Evolutionary conservation across 2,329 filamentous ascomycete species (phyloP).

Genomic region (Epichloe coenophiala): DNA sequence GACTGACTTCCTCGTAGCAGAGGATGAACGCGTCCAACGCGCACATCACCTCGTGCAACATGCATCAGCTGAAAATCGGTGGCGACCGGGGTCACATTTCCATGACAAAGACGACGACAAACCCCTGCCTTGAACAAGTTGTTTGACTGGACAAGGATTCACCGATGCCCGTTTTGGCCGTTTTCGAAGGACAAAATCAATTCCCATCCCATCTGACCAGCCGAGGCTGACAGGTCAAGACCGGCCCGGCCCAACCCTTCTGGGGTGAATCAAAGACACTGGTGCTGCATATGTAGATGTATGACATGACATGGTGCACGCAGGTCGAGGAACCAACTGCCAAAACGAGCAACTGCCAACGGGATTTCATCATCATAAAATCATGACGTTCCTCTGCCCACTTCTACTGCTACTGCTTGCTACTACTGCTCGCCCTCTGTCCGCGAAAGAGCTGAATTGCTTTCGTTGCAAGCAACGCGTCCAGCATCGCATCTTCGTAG

Average conservation of each 20-base stretch:
- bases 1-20: no score
- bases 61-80: no score
- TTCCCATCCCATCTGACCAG: neutral
- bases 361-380: no score
- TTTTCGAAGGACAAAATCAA: neutral
- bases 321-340: neutral
- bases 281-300: neutral
- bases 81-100: neutral
- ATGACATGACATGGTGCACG: neutral
- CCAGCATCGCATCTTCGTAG: neutral
- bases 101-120: neutral
- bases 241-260: no score
- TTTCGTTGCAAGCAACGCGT: neutral
- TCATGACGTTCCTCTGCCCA: no score
- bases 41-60: no score
- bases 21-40: no score
- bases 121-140: neutral
- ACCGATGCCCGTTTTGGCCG: neutral
- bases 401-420: no score
- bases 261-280: neutral
- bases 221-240: neutral
- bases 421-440: no score
- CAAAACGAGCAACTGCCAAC: neutral
- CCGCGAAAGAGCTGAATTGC: no score
- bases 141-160: neutral